Conservation (phyloP, 192 early-diverging fungal species). For the Rhizoclosmatium globosum region DNA sequence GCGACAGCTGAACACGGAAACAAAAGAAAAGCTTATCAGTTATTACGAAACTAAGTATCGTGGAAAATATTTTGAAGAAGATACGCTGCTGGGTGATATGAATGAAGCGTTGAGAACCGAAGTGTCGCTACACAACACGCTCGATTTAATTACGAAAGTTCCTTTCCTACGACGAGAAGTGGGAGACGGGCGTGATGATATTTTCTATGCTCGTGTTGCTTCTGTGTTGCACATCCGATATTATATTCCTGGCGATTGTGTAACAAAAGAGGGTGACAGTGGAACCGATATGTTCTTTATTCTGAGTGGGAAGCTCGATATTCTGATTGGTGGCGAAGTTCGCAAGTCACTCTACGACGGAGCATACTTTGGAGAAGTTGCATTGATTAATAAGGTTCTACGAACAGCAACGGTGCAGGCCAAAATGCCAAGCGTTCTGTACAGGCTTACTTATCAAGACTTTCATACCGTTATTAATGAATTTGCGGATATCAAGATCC, state of each 20-base stretch:
- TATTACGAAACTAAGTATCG: slow-evolving; percentile 45
- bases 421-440: no score
- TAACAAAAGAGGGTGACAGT: slow-evolving; percentile 38
- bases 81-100: slow-evolving; percentile 25
- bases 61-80: slow-evolving; percentile 47
- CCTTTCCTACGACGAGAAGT: slow-evolving; percentile 37
- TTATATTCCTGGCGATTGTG: slow-evolving; percentile 38
- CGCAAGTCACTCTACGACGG: slow-evolving; percentile 35
- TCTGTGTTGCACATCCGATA: slow-evolving; percentile 15
- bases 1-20: slow-evolving; percentile 29
- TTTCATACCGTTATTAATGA: no score
- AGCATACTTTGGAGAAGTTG: slow-evolving; percentile 44
- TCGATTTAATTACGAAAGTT: slow-evolving; percentile 36
- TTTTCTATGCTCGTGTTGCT: slow-evolving; percentile 34
- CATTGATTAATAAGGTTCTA: no score
- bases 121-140: slow-evolving; percentile 42
- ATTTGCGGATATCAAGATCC: no score
- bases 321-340: slow-evolving; percentile 22
- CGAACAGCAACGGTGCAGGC: no score
- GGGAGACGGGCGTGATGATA: slow-evolving; percentile 42
- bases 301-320: slow-evolving; percentile 19
- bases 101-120: slow-evolving; percentile 39
- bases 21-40: slow-evolving; percentile 19
- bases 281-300: slow-evolving; percentile 48
- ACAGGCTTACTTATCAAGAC: no score